Percentiles rank a stretch among this genome's conserved stretches.
Evolutionary conservation across 768 basidiomycete genomes (phyloP).

Genomic region (Boletus rufocinnamomeus): DNA sequence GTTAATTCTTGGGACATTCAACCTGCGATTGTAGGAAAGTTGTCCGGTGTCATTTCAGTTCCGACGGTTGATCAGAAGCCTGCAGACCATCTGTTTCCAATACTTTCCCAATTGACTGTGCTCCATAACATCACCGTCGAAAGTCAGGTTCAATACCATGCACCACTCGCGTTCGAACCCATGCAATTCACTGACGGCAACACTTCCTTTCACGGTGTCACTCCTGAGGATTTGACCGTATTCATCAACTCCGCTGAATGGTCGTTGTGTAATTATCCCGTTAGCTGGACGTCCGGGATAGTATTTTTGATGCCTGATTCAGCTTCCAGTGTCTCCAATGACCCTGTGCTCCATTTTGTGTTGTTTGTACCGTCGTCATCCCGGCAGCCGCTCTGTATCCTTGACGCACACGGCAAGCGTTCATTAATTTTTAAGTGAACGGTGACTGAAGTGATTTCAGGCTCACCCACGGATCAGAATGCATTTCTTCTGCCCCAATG

Average conservation of each 20-base stretch:
- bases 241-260: constrained; percentile 97
- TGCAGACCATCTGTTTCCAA: constrained; percentile 70
- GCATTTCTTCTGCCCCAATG: constrained; percentile 93
- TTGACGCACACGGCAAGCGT: constrained; percentile 51
- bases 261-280: constrained; percentile 70
- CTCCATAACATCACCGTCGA: constrained; percentile 93
- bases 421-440: constrained; percentile 8
- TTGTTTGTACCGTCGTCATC: constrained; percentile 77
- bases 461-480: constrained; percentile 46
- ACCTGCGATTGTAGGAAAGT: constrained; percentile 62
- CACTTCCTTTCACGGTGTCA: constrained; percentile 54
- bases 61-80: constrained; percentile 18
- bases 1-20: constrained; percentile 75
- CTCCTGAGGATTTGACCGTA: constrained; percentile 82
- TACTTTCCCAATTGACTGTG: constrained; percentile 55
- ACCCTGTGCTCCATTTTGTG: constrained; percentile 92
- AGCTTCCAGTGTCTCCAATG: constrained; percentile 93
- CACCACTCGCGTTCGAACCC: constrained; percentile 83
- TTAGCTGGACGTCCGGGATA: neutral
- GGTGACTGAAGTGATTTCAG: constrained; percentile 37
- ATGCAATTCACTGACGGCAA: constrained; percentile 34
- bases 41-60: constrained; percentile 11
- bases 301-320: constrained; percentile 6
- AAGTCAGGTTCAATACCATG: constrained; percentile 92
- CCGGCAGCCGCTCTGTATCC: constrained; percentile 71